These are phyloP conservation scores for Pterocarpus macrocarpus DNA, from an alignment of 306 rosid genomes.

Conservation along the genomic window DNA sequence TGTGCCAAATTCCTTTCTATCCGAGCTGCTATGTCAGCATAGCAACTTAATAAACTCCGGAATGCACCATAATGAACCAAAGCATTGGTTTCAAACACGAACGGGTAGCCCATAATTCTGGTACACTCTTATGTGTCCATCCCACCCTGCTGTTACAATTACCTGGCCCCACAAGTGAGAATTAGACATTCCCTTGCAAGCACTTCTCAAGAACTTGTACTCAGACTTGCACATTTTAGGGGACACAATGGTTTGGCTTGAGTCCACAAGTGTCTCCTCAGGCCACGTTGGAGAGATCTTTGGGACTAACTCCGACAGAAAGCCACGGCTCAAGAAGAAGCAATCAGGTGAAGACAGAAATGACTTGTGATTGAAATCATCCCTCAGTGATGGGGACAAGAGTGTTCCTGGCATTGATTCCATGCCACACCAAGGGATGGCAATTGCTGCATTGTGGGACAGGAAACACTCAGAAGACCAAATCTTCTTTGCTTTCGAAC, in stretches of 20 bases:
- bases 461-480: slow-evolving; percentile 74
- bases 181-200: slow-evolving; percentile 74
- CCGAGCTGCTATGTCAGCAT: slow-evolving; percentile 34
- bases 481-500: slow-evolving; percentile 61
- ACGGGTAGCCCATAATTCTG: slow-evolving; percentile 80
- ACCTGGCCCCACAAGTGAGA: slow-evolving; percentile 85
- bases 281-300: slow-evolving; percentile 89
- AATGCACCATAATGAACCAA: slow-evolving; percentile 33
- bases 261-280: slow-evolving; percentile 64
- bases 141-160: slow-evolving; percentile 83
- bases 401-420: slow-evolving; percentile 57
- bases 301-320: slow-evolving; percentile 69
- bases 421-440: slow-evolving; percentile 86
- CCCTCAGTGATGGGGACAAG: slow-evolving; percentile 59
- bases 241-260: slow-evolving; percentile 52
- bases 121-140: slow-evolving; percentile 76
- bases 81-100: slow-evolving; percentile 52
- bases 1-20: slow-evolving; percentile 29
- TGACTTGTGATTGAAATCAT: slow-evolving; percentile 50
- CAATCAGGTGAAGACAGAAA: slow-evolving; percentile 73
- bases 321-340: slow-evolving; percentile 67
- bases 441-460: slow-evolving; percentile 70
- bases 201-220: slow-evolving; percentile 75
- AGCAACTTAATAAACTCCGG: slow-evolving; percentile 28
- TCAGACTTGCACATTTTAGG: slow-evolving; percentile 69